phyloP scores from a whole-genome alignment of 139 green algal genomes.

The Chlorella sp. region DNA sequence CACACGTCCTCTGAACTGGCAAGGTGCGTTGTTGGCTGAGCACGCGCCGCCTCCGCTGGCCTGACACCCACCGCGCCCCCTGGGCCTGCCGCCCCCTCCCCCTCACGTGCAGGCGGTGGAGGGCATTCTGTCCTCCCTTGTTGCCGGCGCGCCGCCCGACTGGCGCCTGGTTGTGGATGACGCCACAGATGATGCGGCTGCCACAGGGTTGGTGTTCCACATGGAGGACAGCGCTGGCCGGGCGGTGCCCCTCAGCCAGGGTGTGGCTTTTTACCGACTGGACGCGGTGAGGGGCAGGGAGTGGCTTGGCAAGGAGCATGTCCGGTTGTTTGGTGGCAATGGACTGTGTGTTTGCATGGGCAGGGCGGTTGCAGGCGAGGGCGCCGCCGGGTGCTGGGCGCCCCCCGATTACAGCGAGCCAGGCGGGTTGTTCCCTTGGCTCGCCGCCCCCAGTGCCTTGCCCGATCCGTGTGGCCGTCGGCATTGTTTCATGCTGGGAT shows the following conservation, averaged over 20 bases:
- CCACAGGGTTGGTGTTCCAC: not conserved
- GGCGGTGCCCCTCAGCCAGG: not conserved
- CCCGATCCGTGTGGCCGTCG: not conserved
- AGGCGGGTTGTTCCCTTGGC: too few species aligned
- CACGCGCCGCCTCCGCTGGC: too few species aligned
- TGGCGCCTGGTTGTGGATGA: conserved; percentile 27
- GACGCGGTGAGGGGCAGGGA: not conserved
- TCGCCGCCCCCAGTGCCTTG: too few species aligned
- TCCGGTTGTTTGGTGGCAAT: too few species aligned
- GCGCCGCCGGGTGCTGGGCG: too few species aligned
- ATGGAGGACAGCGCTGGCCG: not conserved
- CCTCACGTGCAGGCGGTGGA: not conserved
- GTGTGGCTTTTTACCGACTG: conserved; percentile 12
- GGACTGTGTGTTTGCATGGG: too few species aligned
- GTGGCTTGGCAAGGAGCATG: too few species aligned
- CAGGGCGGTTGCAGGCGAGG: too few species aligned
- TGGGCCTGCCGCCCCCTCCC: not conserved
- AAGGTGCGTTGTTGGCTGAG: too few species aligned
- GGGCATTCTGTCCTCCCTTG: not conserved
- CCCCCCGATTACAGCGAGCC: too few species aligned
- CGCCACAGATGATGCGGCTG: not conserved
- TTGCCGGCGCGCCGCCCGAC: not conserved
- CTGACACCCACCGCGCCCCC: not conserved
- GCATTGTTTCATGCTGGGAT: not conserved
- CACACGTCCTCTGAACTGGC: not conserved